phyloP scores from a whole-genome alignment of 345 rosid species.

The Schrenkiella parvula region DNA sequence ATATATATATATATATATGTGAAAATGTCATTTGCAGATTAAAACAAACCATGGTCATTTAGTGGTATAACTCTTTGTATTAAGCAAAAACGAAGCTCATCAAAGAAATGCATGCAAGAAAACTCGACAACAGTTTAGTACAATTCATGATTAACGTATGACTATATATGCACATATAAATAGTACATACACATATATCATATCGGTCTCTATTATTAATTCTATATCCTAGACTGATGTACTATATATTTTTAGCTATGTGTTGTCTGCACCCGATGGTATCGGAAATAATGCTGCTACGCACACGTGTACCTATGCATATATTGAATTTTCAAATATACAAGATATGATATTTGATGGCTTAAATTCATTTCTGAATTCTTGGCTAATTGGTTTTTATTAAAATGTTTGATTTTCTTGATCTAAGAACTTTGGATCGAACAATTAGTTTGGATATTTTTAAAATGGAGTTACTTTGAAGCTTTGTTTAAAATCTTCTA shows the following conservation, averaged over 20 bases:
- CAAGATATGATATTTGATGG: neutral
- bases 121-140: neutral
- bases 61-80: neutral
- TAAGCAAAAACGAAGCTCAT: neutral
- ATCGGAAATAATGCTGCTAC: neutral
- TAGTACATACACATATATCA: neutral
- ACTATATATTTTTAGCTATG: conserved; percentile 9
- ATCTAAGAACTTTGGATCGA: neutral
- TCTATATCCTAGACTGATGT: conserved; percentile 10
- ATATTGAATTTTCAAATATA: neutral
- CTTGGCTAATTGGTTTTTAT: neutral
- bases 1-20: too few relatives aligned
- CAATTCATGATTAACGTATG: neutral
- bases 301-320: conserved; percentile 15
- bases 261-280: conserved; percentile 25
- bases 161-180: neutral
- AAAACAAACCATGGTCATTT: neutral
- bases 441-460: neutral
- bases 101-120: neutral
- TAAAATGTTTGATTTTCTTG: neutral
- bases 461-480: neutral
- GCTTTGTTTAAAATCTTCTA: too few relatives aligned
- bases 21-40: neutral
- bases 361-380: neutral
- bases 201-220: conserved; percentile 6